Evolutionary conservation across 1,284 basidiomycete genomes (phyloP), one percentile per base, ranked within the genome.

Genomic region (Sporisorium exsertum): DNA sequence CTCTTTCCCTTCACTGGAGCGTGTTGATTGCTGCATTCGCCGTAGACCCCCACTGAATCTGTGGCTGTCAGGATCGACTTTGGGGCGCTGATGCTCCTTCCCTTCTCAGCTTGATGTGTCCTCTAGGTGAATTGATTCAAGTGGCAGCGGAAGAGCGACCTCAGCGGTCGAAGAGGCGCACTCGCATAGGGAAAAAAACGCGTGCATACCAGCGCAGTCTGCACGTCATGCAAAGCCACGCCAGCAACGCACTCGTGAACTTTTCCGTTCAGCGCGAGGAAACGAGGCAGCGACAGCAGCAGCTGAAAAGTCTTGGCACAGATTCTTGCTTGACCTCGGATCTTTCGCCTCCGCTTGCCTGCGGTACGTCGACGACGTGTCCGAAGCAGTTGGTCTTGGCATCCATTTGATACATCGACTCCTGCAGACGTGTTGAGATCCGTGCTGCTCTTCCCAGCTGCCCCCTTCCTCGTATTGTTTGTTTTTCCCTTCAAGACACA

Each of bases 251-350:
- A 40, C 37, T 40, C 18, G 37, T 16, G 37, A 40, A 16, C 12
- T 40, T 40, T 40, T 35, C 35, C 13, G 8, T 35, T 40, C 35
- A 35, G 35, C 3, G 8, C 13, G 18, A n/a, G 37, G 33, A 35
- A 13, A 35, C 5, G 3, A 40, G 16, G 68, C 68, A 61, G 27
- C 66, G 58, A n/a, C 33, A 35, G 33, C 8, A 35, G 33, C 12
- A 35, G 33, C 33, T n/a, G n/a, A 43, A 50, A 61, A 22, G 67
- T 46, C 68, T 71, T 71, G 68, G 68, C 68, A 50, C 45, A 40
- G 9, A 16, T 52, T 70, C 47, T 64, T 71, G 67, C 57, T 53
- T 40, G 53, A 8, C 6, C 40, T 54, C 35, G 20, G 51, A 4
- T 26, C 10, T 33, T 46, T 56, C 26, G 53, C 53, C 40, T 45